Percentiles rank a stretch among this genome's conserved stretches.
These are phyloP conservation scores for Apocynum venetum DNA, from an alignment of 257 asterid species.

Conservation along the genomic window DNA sequence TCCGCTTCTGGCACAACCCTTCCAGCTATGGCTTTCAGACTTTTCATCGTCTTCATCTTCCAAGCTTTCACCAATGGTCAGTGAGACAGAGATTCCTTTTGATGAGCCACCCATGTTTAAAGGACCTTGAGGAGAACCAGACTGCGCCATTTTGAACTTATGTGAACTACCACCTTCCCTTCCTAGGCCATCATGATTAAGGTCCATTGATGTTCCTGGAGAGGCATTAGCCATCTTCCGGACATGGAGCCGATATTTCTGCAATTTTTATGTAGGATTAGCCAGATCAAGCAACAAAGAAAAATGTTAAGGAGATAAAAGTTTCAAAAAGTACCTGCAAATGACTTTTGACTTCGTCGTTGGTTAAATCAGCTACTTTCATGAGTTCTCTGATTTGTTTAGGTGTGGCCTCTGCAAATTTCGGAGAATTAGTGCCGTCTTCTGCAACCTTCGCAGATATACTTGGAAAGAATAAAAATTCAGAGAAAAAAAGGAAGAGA, in stretches of 20 bases:
- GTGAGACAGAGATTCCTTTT: conserved; percentile 29
- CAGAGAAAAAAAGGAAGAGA: no score
- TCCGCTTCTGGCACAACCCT: conserved; percentile 20
- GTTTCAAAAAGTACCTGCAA: conserved; percentile 24
- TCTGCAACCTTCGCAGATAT: neutral
- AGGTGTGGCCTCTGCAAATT: conserved; percentile 34
- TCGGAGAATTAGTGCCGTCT: neutral
- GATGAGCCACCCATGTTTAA: conserved; percentile 41
- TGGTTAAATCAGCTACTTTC: conserved; percentile 37
- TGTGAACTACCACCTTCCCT: conserved; percentile 24
- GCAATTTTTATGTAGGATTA: neutral
- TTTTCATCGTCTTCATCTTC: conserved; percentile 52
- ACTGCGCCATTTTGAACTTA: conserved; percentile 24
- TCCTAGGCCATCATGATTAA: conserved; percentile 9
- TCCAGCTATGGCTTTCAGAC: conserved; percentile 37
- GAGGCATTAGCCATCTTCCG: conserved; percentile 27
- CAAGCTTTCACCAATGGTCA: conserved; percentile 28
- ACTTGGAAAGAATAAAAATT: neutral
- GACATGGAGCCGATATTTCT: conserved; percentile 66
- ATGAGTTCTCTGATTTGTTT: conserved; percentile 41
- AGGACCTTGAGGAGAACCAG: conserved; percentile 62
- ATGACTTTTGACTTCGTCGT: conserved; percentile 45
- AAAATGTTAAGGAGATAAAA: no score
- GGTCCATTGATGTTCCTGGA: conserved; percentile 7
- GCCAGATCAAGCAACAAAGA: neutral